These are phyloP conservation scores for Penicillium sp. DNA, from an alignment of 2,329 filamentous ascomycete species.

Conservation along the genomic window DNA sequence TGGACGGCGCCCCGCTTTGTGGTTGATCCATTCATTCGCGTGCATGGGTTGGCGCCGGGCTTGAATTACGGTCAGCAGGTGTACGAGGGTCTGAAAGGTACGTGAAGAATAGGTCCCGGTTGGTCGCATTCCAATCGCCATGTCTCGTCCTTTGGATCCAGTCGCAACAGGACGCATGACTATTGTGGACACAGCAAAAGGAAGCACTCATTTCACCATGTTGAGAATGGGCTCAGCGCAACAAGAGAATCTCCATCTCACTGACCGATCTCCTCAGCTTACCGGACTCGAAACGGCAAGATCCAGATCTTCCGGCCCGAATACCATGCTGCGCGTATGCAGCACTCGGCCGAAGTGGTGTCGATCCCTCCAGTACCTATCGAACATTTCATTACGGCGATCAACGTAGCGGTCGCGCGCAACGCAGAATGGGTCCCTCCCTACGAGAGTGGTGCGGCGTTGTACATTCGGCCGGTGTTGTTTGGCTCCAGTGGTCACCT, in stretches of 20 bases:
- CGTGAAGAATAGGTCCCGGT: not conserved
- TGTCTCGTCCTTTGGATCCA: not conserved
- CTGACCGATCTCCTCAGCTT: slow-evolving; percentile 47
- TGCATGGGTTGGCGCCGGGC: slow-evolving; percentile 87
- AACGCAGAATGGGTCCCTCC: slow-evolving; percentile 87
- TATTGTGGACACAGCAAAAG: too few species aligned
- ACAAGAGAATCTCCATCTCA: not conserved
- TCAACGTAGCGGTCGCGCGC: slow-evolving; percentile 70
- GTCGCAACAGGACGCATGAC: too few species aligned
- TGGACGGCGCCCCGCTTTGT: slow-evolving; percentile 76
- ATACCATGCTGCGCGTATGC: slow-evolving; percentile 73
- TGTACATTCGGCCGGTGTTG: slow-evolving; percentile 83
- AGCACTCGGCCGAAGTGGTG: slow-evolving; percentile 73
- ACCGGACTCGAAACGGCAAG: slow-evolving; percentile 58
- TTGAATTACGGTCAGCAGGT: slow-evolving; percentile 94
- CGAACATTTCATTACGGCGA: slow-evolving; percentile 66
- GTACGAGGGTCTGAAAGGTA: slow-evolving; percentile 77
- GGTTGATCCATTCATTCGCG: slow-evolving; percentile 70
- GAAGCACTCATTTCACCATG: not conserved
- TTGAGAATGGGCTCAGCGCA: not conserved
- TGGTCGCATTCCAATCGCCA: not conserved
- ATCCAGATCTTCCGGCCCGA: slow-evolving; percentile 81
- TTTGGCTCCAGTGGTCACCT: slow-evolving; percentile 81
- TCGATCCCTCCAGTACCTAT: slow-evolving; percentile 74
- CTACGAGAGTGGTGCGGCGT: slow-evolving; percentile 74